Evolutionary conservation across 2,329 filamentous ascomycete species (phyloP).

Genomic region (Tolypocladium amazonense): DNA sequence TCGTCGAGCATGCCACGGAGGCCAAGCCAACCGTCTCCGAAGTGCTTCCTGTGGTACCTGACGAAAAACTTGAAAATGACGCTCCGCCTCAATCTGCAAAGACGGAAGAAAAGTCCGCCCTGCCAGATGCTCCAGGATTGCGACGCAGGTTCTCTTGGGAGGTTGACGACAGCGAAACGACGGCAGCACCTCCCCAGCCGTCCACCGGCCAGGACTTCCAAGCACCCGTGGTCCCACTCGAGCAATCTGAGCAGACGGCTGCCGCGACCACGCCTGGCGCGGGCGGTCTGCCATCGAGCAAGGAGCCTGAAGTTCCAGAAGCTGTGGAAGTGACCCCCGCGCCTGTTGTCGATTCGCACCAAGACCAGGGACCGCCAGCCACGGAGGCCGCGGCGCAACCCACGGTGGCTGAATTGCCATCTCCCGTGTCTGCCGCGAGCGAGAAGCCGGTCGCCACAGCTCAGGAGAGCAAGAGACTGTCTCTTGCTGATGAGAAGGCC

Average conservation of each 20-base stretch:
- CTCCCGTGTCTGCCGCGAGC: slow-evolving; percentile 29
- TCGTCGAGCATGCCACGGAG: not conserved
- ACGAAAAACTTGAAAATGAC: not conserved
- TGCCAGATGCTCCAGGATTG: slow-evolving; percentile 2
- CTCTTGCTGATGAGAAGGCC: slow-evolving; percentile 34
- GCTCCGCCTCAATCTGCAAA: not conserved
- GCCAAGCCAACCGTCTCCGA: not conserved
- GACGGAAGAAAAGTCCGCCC: not conserved
- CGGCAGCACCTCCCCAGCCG: not conserved
- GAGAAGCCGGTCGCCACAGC: slow-evolving; percentile 15
- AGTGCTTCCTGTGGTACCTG: not conserved
- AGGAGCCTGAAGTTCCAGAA: not conserved
- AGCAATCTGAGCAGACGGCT: slow-evolving; percentile 1
- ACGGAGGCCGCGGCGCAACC: not conserved
- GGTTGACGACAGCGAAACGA: slow-evolving; percentile 9
- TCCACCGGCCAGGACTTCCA: not conserved
- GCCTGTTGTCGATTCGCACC: slow-evolving; percentile 4
- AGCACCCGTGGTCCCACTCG: not conserved
- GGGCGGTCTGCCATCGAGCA: slow-evolving; percentile 1
- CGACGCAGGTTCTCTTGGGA: slow-evolving; percentile 29
- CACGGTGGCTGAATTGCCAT: slow-evolving; percentile 26
- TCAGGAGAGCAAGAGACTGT: slow-evolving; percentile 19
- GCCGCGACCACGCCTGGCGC: not conserved
- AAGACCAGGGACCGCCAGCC: slow-evolving; percentile 3
- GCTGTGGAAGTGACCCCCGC: not conserved